These are phyloP conservation scores for Eustoma russellianum DNA, from an alignment of 257 asterid genomes.

Conservation along the genomic window DNA sequence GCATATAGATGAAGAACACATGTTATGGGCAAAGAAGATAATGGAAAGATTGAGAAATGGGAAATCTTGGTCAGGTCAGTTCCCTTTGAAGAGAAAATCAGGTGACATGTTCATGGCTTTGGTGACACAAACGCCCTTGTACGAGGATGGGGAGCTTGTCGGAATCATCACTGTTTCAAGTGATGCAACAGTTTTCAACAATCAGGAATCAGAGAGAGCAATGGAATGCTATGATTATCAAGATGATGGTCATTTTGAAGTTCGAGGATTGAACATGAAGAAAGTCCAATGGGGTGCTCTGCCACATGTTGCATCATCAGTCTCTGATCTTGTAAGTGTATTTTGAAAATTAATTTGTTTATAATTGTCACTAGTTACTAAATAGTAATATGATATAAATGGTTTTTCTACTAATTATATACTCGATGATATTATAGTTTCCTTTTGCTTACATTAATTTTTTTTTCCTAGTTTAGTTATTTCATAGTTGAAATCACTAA, in stretches of 20 bases:
- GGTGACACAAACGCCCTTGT: slow-evolving; percentile 53
- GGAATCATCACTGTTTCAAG: slow-evolving; percentile 64
- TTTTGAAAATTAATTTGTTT: background rate
- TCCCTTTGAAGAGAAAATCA: slow-evolving; percentile 44
- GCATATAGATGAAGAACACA: slow-evolving; percentile 39
- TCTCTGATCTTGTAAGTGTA: slow-evolving; percentile 58
- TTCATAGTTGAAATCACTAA: too few relatives aligned
- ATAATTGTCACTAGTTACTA: too few relatives aligned
- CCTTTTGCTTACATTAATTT: too few relatives aligned
- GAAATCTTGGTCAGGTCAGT: slow-evolving; percentile 66
- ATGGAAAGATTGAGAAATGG: slow-evolving; percentile 35
- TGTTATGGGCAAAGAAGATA: slow-evolving; percentile 19
- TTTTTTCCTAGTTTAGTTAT: too few relatives aligned
- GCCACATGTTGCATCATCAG: slow-evolving; percentile 33
- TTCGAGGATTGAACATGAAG: slow-evolving; percentile 25
- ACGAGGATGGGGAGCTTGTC: slow-evolving; percentile 55
- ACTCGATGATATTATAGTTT: too few relatives aligned
- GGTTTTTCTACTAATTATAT: too few relatives aligned
- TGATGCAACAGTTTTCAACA: slow-evolving; percentile 53
- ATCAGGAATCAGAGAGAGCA: slow-evolving; percentile 11
- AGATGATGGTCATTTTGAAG: slow-evolving; percentile 18
- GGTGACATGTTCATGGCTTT: slow-evolving; percentile 54
- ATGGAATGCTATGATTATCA: slow-evolving; percentile 16
- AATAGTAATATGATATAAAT: too few relatives aligned
- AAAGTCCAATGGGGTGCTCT: slow-evolving; percentile 29